Conservation (phyloP, 768 basidiomycete species). For the Fomitopsis serialis region DNA sequence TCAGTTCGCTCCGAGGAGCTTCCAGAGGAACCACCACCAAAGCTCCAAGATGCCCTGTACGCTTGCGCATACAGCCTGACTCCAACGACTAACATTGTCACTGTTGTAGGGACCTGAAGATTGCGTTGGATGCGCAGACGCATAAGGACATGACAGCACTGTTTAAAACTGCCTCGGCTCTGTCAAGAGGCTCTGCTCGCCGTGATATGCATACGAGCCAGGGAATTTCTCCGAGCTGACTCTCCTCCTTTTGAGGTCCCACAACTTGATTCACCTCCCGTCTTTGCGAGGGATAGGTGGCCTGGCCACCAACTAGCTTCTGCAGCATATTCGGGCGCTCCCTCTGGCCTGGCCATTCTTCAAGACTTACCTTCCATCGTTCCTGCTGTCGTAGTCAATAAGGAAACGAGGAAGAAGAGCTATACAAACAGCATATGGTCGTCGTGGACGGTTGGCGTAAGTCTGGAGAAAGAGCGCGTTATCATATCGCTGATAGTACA, state of each 20-base stretch:
- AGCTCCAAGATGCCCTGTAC: constrained; percentile 36
- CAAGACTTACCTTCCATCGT: constrained; percentile 19
- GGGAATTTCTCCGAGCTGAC: constrained; percentile 25
- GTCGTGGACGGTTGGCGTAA: constrained; percentile 64
- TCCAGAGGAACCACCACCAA: constrained; percentile 11
- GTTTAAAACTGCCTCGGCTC: constrained; percentile 20
- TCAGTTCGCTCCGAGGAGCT: background rate
- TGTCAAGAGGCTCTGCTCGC: background rate
- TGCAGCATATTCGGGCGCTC: background rate
- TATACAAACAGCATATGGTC: constrained; percentile 46
- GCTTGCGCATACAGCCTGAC: constrained; percentile 10
- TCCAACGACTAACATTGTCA: background rate
- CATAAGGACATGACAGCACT: constrained; percentile 20
- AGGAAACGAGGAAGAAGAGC: constrained; percentile 38
- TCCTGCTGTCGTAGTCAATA: constrained; percentile 24
- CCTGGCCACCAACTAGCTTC: constrained; percentile 4
- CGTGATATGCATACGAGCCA: constrained; percentile 3
- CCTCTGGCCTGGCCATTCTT: constrained; percentile 12
- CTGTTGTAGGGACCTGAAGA: constrained; percentile 27
- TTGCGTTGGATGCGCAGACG: constrained; percentile 23
- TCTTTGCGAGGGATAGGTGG: constrained; percentile 38
- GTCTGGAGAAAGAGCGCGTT: constrained; percentile 17
- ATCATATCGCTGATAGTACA: background rate
- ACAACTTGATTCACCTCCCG: constrained; percentile 33
- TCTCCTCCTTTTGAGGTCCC: constrained; percentile 22